A percentile compares a stretch with the other conserved stretches of the same genome.
Conservation (phyloP, 176 grass and related monocot genomes). For the Chrysopogon serrulatus region DNA sequence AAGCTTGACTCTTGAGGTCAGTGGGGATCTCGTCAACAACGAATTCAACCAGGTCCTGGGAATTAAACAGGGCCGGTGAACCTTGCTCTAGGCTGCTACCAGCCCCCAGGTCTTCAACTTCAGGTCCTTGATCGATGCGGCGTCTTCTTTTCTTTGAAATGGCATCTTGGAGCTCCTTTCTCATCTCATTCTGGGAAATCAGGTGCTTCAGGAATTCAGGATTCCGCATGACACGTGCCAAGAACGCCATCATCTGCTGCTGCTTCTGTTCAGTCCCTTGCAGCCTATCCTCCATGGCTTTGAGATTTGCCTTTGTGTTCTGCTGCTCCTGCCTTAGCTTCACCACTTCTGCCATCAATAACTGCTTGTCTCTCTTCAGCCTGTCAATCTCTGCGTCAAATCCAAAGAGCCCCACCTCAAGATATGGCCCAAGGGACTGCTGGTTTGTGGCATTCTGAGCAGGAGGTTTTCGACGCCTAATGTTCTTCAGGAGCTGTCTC, state of each 20-base stretch:
- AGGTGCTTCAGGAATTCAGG: slow-evolving; percentile 75
- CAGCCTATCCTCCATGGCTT: slow-evolving; percentile 83
- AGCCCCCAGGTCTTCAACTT: slow-evolving; percentile 35
- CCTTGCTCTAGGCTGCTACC: slow-evolving; percentile 40
- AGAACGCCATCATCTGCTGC: slow-evolving; percentile 78
- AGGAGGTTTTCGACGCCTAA: slow-evolving; percentile 61
- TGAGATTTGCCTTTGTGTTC: slow-evolving; percentile 59
- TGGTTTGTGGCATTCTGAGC: slow-evolving; percentile 45
- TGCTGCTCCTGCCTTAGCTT: slow-evolving; percentile 96
- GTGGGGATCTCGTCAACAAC: slow-evolving; percentile 22
- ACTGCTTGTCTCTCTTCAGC: slow-evolving; percentile 74
- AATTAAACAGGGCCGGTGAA: slow-evolving; percentile 29
- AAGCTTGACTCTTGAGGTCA: neutral
- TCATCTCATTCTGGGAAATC: slow-evolving; percentile 54
- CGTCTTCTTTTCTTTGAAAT: slow-evolving; percentile 86
- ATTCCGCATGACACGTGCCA: slow-evolving; percentile 69
- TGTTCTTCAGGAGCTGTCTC: slow-evolving; percentile 80
- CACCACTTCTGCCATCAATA: slow-evolving; percentile 77
- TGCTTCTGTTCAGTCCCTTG: slow-evolving; percentile 81
- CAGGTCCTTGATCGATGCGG: slow-evolving; percentile 49
- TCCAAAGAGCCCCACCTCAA: slow-evolving; percentile 86
- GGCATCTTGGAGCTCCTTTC: slow-evolving; percentile 74
- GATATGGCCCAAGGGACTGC: slow-evolving; percentile 58
- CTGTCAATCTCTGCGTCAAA: slow-evolving; percentile 66
- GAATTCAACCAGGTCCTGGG: slow-evolving; percentile 18